Evolutionary conservation across 176 grass and related monocot species (phyloP).

Genomic region (Tillandsia fasciculata): DNA sequence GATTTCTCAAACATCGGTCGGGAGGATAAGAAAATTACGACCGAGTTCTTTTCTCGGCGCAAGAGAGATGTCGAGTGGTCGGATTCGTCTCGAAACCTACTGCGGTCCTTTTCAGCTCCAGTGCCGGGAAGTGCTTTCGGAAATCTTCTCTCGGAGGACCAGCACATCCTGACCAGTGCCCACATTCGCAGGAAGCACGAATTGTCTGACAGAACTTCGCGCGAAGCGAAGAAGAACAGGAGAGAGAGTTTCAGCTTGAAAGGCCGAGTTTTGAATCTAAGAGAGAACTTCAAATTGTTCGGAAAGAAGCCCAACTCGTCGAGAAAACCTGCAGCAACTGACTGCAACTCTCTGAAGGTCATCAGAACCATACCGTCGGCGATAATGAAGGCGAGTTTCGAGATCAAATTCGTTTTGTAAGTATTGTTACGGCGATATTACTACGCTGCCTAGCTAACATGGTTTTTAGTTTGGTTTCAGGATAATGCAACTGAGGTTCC

Average conservation of each 20-base stretch:
- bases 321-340: slow-evolving; percentile 18
- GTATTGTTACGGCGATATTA: background rate
- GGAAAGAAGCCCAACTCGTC: slow-evolving; percentile 26
- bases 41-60: slow-evolving; percentile 2
- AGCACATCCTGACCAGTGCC: slow-evolving; percentile 7
- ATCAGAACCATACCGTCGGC: slow-evolving; percentile 15
- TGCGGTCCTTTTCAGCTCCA: slow-evolving; percentile 69
- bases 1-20: slow-evolving; percentile 25
- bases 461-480: slow-evolving; percentile 18
- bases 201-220: slow-evolving; percentile 15
- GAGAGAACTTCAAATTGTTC: slow-evolving; percentile 41
- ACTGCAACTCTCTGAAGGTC: slow-evolving; percentile 23
- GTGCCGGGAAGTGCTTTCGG: slow-evolving; percentile 19
- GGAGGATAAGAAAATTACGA: no score
- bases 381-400: slow-evolving; percentile 31
- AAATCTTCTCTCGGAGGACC: slow-evolving; percentile 34
- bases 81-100: slow-evolving; percentile 21
- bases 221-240: slow-evolving; percentile 15
- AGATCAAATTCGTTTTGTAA: background rate
- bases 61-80: background rate
- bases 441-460: background rate
- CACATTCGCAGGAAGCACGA: slow-evolving; percentile 17
- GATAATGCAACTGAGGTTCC: slow-evolving; percentile 42
- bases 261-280: slow-evolving; percentile 40
- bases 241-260: slow-evolving; percentile 37